phyloP scores from a whole-genome alignment of 495 filamentous ascomycete genomes.

The Penicillium pancosmium region DNA sequence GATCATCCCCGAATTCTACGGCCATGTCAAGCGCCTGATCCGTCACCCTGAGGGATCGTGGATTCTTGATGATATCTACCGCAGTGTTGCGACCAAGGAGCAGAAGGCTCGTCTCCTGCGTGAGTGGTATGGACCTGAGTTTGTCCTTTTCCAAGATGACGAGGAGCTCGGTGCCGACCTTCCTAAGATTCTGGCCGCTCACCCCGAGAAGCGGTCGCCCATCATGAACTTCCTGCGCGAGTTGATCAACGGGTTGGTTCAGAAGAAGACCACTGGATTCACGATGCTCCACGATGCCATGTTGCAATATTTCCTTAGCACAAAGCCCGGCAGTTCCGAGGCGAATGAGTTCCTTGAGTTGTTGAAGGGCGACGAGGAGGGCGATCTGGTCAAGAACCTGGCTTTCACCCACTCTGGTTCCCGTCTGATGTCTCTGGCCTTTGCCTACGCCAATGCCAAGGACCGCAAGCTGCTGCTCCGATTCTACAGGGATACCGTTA shows the following conservation, averaged over 20 bases:
- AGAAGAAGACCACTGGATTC: conserved; percentile 95
- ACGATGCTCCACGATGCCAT: conserved; percentile 97
- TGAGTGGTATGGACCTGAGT: conserved; percentile 98
- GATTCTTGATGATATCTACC: conserved; percentile 96
- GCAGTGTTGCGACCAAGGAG: conserved; percentile 75
- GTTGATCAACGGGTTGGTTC: conserved; percentile 84
- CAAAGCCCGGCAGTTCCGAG: conserved; percentile 73
- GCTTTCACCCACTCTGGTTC: conserved; percentile 92
- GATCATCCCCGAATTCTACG: conserved; percentile 93
- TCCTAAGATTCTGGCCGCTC: conserved; percentile 66
- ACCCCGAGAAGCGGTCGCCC: conserved; percentile 81
- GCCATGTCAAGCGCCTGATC: conserved; percentile 86
- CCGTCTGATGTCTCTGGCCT: conserved; percentile 73
- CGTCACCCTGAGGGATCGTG: conserved; percentile 95
- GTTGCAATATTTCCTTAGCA: conserved; percentile 91
- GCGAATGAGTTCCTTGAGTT: conserved; percentile 85
- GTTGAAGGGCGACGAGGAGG: conserved; percentile 85
- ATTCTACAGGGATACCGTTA: conserved; percentile 82
- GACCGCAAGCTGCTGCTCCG: conserved; percentile 88
- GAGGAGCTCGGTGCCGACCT: conserved; percentile 61
- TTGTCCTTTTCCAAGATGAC: conserved; percentile 73
- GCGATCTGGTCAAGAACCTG: conserved; percentile 88
- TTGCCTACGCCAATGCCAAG: conserved; percentile 86
- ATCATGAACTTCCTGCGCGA: conserved; percentile 84
- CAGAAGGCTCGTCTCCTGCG: conserved; percentile 83